A percentile compares a stretch with the other conserved stretches of the same genome.
phyloP scores from a whole-genome alignment of 169 alveolate species.

The Eimeria falciformis region DNA sequence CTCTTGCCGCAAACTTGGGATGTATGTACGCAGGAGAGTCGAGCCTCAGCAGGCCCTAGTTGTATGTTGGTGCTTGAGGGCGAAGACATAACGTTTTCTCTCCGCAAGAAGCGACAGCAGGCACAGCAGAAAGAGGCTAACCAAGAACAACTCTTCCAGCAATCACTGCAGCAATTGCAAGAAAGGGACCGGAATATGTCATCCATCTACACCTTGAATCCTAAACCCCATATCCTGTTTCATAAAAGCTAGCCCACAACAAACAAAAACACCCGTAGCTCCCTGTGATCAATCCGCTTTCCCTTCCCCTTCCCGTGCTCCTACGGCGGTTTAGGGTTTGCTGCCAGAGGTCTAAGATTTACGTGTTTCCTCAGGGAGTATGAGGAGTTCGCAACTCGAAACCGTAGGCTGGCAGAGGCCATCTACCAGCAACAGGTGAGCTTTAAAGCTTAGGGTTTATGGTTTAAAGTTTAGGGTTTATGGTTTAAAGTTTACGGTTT shows the following conservation, averaged over 20 bases:
- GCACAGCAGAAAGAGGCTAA: constrained; percentile 4
- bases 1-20: too few species aligned
- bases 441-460: background rate
- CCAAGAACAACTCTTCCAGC: constrained; percentile 10
- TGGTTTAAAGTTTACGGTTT: background rate
- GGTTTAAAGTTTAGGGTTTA: background rate
- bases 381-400: background rate
- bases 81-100: background rate
- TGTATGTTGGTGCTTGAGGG: background rate
- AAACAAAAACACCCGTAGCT: background rate
- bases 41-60: background rate
- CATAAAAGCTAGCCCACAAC: background rate
- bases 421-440: constrained; percentile 10
- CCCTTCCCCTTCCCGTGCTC: too few species aligned
- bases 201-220: background rate
- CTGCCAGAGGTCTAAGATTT: background rate
- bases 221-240: background rate
- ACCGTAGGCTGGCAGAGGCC: constrained; percentile 1
- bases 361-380: background rate
- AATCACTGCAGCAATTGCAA: background rate
- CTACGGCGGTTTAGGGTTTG: background rate
- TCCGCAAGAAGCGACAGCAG: background rate
- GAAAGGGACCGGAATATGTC: background rate
- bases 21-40: background rate
- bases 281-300: too few species aligned